Conservation (phyloP, 2,329 filamentous ascomycete genomes). For the Macrophomina pseudophaseolina region DNA sequence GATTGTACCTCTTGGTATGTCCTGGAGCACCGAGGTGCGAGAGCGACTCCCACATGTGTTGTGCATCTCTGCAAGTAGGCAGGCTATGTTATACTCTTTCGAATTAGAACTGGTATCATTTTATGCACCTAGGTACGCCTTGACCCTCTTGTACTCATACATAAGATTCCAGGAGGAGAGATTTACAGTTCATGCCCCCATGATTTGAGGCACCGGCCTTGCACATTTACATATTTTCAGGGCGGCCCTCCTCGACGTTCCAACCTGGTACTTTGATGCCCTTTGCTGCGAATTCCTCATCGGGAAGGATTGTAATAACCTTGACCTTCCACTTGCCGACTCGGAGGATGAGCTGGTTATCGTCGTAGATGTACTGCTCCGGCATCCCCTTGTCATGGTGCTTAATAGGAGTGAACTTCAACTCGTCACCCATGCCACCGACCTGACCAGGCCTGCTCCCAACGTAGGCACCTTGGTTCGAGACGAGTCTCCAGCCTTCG, state of each 20-base stretch:
- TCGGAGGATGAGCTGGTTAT: constrained; percentile 59
- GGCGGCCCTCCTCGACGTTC: constrained; percentile 30
- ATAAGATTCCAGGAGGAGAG: no score
- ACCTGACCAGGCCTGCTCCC: constrained; percentile 55
- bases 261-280: constrained; percentile 58
- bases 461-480: constrained; percentile 64
- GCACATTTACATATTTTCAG: no score
- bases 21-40: no score
- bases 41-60: no score
- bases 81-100: no score
- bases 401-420: constrained; percentile 68
- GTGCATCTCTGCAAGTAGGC: no score
- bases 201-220: no score
- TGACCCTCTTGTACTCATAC: no score
- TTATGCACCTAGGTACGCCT: no score
- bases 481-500: constrained; percentile 65
- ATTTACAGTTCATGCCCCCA: no score
- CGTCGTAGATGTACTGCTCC: constrained; percentile 64
- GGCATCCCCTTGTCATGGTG: constrained; percentile 64
- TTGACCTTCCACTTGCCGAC: constrained; percentile 66
- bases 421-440: constrained; percentile 54
- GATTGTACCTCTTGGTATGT: no score
- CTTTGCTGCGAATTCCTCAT: constrained; percentile 56
- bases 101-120: no score
- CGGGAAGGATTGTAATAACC: constrained; percentile 60